Base-by-base conservation (phyloP, 2,329 filamentous ascomycete genomes). In the Rosellinia necatrix region DNA sequence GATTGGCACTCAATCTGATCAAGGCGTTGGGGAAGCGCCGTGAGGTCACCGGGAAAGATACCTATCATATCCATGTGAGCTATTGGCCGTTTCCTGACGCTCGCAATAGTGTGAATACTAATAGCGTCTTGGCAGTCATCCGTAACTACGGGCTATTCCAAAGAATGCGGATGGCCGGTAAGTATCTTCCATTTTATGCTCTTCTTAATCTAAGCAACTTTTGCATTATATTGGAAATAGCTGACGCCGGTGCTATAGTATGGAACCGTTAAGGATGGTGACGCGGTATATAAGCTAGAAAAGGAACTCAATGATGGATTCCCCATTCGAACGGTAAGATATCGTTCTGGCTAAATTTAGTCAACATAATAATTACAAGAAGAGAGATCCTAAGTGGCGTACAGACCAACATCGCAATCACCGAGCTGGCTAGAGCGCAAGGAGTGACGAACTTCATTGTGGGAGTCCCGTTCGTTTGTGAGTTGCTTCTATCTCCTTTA, bases 11-110 rank as follows among this genome's bases (percentile, higher is more conserved):
- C 3, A 60, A 70, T 52, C 53, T 76, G 4, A 64, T 76, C 34
- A 64, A 62, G 9, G 73, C 69, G 9, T 68, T 76, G 4, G 70
- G 70, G 15, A 59, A 70, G 15, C 68, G 67, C 7, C 68, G 60
- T 2, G 58, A 64, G 50, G 51, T 25, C 2, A 69, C 51, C 30
- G 68, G 66, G 15, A 62, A 61, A 9, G 56, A 71, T 5, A 62
- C 60, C 3, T 71, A 70, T 49, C 69, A 71, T 34, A 64, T 76
- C 17, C 72, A 75, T 53, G 72, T 69, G 42, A 66, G 71, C 27
- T 5, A 15, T 12, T 19, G 6, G 6, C 19, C 12, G 21, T 19
- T 15, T 13, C n/a, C 3, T 6, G 24, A 5, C 3, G 6, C 15
- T 40, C 9, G 13, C 13, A 5, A n/a, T 12, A 53, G 12, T n/a